Percentiles rank a stretch among this genome's conserved stretches.
These are phyloP conservation scores for Eremothecium gossypii DNA, from an alignment of 1,139 yeast species.

Conservation along the genomic window DNA sequence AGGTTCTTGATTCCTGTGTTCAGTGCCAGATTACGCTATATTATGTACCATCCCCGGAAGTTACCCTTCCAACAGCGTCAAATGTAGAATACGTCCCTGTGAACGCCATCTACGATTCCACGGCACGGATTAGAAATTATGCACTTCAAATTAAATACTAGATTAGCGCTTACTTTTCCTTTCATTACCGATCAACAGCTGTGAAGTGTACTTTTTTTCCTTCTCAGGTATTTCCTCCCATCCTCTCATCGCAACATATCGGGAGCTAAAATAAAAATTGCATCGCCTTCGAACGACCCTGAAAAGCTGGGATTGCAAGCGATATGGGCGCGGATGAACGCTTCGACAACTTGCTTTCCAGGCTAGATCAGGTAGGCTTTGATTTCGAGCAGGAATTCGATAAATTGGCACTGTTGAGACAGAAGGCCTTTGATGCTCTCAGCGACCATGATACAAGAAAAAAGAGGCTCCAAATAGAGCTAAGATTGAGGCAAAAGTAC, in stretches of 20 bases:
- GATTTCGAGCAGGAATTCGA: constrained; percentile 4
- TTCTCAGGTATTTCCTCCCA: too few relatives aligned
- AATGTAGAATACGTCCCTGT: constrained; percentile 23
- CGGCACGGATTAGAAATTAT: constrained; percentile 14
- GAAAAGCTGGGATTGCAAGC: too few relatives aligned
- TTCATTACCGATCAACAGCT: too few relatives aligned
- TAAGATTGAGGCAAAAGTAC: constrained; percentile 6
- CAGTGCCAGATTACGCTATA: constrained; percentile 14
- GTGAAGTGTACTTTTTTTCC: too few relatives aligned
- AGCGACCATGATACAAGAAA: constrained; percentile 1
- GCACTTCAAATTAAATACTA: constrained; percentile 16
- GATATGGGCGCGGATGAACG: too few relatives aligned
- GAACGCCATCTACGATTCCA: constrained; percentile 18
- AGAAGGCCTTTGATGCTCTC: constrained; percentile 3
- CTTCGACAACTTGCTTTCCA: too few relatives aligned
- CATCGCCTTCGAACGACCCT: too few relatives aligned
- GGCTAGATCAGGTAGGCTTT: background rate
- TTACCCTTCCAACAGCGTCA: constrained; percentile 3
- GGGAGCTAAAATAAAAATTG: too few relatives aligned
- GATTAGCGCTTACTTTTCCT: background rate
- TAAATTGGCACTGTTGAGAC: constrained; percentile 6
- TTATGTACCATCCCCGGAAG: constrained; percentile 9
- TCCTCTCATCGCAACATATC: too few relatives aligned
- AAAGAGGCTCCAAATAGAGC: constrained; percentile 7
- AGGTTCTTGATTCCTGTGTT: background rate